Evolutionary conservation across 805 yeast genomes (phyloP), one percentile per base, ranked within the genome.

Genomic region (Geotrichum ghanense): DNA sequence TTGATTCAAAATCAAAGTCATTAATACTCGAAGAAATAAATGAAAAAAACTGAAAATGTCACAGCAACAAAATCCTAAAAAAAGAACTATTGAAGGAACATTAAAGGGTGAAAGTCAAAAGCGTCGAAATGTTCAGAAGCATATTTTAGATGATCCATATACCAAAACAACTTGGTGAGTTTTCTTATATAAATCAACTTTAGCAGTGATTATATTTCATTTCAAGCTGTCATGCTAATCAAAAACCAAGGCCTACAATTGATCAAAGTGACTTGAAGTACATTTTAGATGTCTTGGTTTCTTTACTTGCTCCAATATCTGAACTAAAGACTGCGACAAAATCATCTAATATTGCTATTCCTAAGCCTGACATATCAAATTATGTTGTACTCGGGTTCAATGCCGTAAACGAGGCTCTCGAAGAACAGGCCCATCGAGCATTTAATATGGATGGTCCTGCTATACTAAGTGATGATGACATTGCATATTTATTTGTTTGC

Each of bases 111-210:
- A 50, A 7, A 5, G 19, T 6, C 41, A 27, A 5, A 55, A 54
- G 44, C 47, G 49, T 26, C 48, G 47, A 27, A 45, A 51, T 2
- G 61, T 59, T 5, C 54, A 46, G 41, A 51, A 56, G 17, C 54
- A 61, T 12, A 50, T 58, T 3, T 47, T 59, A 3, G 63, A 59
- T 16, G 52, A 53, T 41, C 62, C 63, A 12, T 51, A 52, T 35
- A 50, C 51, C 4, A 49, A 50, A 24, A 45, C 50, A 14, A 46
- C 16, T 10, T 56, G 59, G 58, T 52, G 51, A 5, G 47, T 22
- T 5, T 40, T 44, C 2, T 17, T 46, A n/a, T 35, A 22, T 4
- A 42, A 41, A 4, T 3, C 40, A 4, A 39, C 16, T 12, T 39
- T 22, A 9, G 24, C 25, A 12, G 22, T 12, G n/a, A 22, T 6